Evolutionary conservation across 345 rosid species (phyloP), one percentile per base, ranked within the genome.

Genomic region (Ceriops tagal): DNA sequence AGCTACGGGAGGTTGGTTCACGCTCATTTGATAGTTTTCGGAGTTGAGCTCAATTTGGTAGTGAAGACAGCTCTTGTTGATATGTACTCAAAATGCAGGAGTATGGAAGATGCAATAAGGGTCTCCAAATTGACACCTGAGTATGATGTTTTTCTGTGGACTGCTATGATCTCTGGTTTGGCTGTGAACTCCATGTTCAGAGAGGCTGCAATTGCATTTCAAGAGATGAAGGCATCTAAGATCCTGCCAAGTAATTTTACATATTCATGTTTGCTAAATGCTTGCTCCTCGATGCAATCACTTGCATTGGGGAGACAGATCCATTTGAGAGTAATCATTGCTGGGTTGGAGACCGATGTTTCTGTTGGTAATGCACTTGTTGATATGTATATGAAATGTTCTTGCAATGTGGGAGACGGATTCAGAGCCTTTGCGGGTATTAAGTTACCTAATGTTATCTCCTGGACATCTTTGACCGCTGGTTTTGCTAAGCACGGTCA

Each of bases 391-490:
- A 81, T 82, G 81, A 88, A 87, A 70, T 88, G 89, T 61, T 88
- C 88, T 1, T 24, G 59, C 24, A 60, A 31, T 4, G 65, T 78
- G 39, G 82, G 74, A 52, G 75, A 85, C 68, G 88, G 85, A 9
- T 62, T 71, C 69, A 68, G 79, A 80, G 75, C 81, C 22, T 88
- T 90, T 66, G 35, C 72, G 65, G 79, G 65, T 59, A 81, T 90
- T 66, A 24, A 63, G 15, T 79, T 80, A 7, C 88, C 85, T 20
- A 81, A 88, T 71, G 82, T 85, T 66, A 62, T 90, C 65, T 87
- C 96, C 61, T 88, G 97, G 93, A 87, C 97, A 49, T 79, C 89
- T 32, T 76, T 88, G 80, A 82, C 85, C 71, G 79, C 84, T 5
- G 93, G 93, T 67, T 75, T 88, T 74, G 72, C 73, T 46, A 84